Conservation (phyloP, 257 asterid species). For the Lantana camara region DNA sequence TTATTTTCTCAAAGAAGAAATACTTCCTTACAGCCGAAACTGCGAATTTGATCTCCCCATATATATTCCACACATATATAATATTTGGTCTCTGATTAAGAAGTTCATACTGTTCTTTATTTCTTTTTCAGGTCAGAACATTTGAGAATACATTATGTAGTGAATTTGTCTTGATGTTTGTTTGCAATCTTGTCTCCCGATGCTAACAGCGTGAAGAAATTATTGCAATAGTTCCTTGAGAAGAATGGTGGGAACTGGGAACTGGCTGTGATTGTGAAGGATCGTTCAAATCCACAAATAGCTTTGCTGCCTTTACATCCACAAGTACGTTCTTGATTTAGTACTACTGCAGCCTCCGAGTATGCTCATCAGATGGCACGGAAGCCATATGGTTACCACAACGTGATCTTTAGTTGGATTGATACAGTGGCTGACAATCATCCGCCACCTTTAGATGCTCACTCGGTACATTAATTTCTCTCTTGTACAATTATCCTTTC, state of each 20-base stretch:
- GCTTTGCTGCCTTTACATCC: slow-evolving; percentile 94
- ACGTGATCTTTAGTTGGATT: slow-evolving; percentile 99
- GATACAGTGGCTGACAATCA: slow-evolving; percentile 92
- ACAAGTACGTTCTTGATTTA: slow-evolving; percentile 76
- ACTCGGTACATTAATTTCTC: slow-evolving; percentile 65
- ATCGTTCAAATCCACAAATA: slow-evolving; percentile 88
- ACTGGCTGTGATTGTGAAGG: no score
- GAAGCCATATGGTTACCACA: slow-evolving; percentile 98
- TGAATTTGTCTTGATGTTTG: neutral
- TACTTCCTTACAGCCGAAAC: neutral
- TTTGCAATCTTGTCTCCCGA: slow-evolving; percentile 5
- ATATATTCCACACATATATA: neutral
- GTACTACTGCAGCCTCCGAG: slow-evolving; percentile 87
- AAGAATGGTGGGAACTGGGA: slow-evolving; percentile 91
- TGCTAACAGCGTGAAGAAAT: slow-evolving; percentile 86
- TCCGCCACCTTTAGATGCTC: slow-evolving; percentile 99
- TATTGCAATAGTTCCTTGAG: slow-evolving; percentile 87
- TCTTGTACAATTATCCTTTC: no score
- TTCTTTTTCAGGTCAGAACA: neutral
- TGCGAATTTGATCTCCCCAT: neutral
- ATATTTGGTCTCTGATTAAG: slow-evolving; percentile 21
- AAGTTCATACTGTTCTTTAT: neutral
- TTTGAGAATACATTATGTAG: neutral
- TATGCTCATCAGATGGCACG: slow-evolving; percentile 90
- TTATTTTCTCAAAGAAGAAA: neutral